Base-by-base conservation (phyloP, 306 rosid genomes). In the Phaseolus lunatus region DNA sequence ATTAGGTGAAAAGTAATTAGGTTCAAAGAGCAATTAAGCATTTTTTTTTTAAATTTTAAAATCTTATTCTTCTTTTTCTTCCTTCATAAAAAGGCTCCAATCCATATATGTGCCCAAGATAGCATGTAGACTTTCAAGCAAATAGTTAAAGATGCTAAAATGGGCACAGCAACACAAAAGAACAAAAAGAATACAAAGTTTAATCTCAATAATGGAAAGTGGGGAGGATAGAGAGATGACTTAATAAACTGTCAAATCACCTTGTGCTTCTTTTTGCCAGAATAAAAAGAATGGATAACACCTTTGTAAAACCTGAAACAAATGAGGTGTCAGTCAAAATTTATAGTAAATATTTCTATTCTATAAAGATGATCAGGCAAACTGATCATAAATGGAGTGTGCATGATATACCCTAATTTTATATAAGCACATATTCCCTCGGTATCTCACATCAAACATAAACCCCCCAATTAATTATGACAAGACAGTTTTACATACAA, bases 291-390 rank as follows among this genome's bases (percentile, higher is more conserved):
- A 45, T 83, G 75, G 2, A 95, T 62, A 35, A 84, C 72, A 68
- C 99, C 99, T 67, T 78, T 82, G 80, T 92, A 95, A 83, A 59
- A 95, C 97, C 99, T 95, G 96, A 8, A 84, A 72, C 81, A 67
- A 9, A 53, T 19, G 9, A 70, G 24, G 41, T 48, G 63, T 78
- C 35, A 80, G 56, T 53, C 24, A 72, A 59, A 52, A 76, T 26
- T 70, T 61, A 52, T 23, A 29, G 22, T 7, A 66, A 9, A 58
- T 73, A 10, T 7, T 24, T 72, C 18, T 44, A 31, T 45, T 72
- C 7, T 64, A 54, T 62, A 56, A 70, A 64, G 26, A 68, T 52
- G n/a, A 43, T 44, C 70, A 73, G 7, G 52, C 12, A 72, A 31
- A 69, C 31, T 37, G 37, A 66, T 76, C 26, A 76, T n/a, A 31